These are phyloP conservation scores for Talaromyces islandicus DNA, from an alignment of 2,329 filamentous ascomycete genomes.

Conservation along the genomic window DNA sequence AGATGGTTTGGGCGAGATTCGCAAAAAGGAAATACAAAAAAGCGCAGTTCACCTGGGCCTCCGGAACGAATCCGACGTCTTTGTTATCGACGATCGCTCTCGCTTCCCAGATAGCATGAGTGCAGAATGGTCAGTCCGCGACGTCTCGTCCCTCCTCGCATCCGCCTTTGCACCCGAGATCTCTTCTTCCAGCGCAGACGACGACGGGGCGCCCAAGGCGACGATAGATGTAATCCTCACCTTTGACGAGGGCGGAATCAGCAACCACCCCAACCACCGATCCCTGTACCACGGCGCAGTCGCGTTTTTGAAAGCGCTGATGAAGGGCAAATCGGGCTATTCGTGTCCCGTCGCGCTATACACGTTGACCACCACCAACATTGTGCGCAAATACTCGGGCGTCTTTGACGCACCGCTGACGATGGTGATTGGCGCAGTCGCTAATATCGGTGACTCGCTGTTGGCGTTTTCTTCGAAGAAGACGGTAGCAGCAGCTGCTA, in stretches of 20 bases:
- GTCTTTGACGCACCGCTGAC: constrained; percentile 72
- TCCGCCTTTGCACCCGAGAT: constrained; percentile 67
- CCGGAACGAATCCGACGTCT: constrained; percentile 68
- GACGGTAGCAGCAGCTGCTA: constrained; percentile 34
- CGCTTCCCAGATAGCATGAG: constrained; percentile 86
- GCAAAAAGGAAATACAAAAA: constrained; percentile 76
- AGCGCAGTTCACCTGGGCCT: constrained; percentile 74
- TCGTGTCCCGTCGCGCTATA: constrained; percentile 75
- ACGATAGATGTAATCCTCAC: constrained; percentile 80
- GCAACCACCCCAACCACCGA: constrained; percentile 87
- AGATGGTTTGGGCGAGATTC: constrained; percentile 75
- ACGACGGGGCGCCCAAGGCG: constrained; percentile 42
- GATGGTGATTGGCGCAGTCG: constrained; percentile 51
- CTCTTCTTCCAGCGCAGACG: constrained; percentile 28
- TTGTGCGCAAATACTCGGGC: constrained; percentile 74
- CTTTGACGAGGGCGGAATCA: constrained; percentile 79
- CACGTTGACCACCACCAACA: constrained; percentile 66
- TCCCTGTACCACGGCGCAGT: constrained; percentile 78
- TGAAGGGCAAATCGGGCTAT: constrained; percentile 58
- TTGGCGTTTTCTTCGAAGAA: constrained; percentile 16
- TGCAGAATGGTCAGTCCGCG: constrained; percentile 63
- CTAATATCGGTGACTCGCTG: constrained; percentile 18
- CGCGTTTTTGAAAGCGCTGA: constrained; percentile 62
- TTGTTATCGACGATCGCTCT: constrained; percentile 73
- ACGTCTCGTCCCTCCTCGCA: constrained; percentile 65